phyloP scores from a whole-genome alignment of 176 grass and related monocot species.

The Avena insularis region DNA sequence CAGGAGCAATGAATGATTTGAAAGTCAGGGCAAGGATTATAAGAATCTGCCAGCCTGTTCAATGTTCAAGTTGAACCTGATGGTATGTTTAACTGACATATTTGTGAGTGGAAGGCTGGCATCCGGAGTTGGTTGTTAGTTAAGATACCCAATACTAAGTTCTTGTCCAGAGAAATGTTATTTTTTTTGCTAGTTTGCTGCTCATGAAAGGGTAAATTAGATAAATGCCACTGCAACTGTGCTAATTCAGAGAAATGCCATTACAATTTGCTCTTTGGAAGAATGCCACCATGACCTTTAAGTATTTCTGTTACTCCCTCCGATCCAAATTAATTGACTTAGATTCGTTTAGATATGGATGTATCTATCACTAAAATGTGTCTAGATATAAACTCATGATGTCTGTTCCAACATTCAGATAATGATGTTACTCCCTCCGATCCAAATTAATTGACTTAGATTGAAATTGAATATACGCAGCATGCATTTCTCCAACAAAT shows the following conservation, averaged over 20 bases:
- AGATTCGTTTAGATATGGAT: no score
- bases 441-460: no score
- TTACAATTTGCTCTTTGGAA: constrained; percentile 3
- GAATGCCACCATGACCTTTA: neutral
- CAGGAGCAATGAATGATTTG: neutral
- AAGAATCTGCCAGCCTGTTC: neutral
- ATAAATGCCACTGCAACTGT: neutral
- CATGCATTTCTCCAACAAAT: neutral
- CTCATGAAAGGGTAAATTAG: neutral
- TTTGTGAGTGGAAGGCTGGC: neutral
- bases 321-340: no score
- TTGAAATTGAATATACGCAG: no score
- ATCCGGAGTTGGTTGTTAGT: no score
- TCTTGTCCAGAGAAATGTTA: neutral
- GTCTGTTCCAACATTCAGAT: constrained; percentile 56
- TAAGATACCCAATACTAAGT: neutral
- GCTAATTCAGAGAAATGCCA: neutral
- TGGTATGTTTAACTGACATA: neutral
- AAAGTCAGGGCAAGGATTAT: neutral
- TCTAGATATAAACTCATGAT: neutral
- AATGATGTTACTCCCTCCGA: constrained; percentile 64
- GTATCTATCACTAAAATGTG: no score
- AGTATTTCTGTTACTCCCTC: no score
- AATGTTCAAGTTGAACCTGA: constrained; percentile 11
- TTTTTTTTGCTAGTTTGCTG: constrained; percentile 11